Conservation (phyloP, 306 rosid species). For the Cicer arietinum region DNA sequence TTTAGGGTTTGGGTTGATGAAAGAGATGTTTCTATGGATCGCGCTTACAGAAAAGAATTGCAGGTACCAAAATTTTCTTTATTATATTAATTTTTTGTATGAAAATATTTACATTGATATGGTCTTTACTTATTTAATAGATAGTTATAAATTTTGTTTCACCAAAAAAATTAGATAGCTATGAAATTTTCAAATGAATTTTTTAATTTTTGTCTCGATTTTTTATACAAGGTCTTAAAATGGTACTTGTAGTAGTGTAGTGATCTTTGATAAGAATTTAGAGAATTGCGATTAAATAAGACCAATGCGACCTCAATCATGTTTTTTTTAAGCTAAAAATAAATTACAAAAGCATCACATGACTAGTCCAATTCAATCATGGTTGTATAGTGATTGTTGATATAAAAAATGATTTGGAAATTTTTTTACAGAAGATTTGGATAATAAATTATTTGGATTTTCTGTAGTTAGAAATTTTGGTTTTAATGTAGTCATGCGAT, state of each 20-base stretch:
- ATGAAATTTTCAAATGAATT: neutral
- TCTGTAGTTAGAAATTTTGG: neutral
- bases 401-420: no score
- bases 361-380: no score
- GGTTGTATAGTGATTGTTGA: no score
- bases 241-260: neutral
- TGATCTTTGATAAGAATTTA: neutral
- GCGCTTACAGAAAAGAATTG: conserved; percentile 68
- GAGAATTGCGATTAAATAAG: no score
- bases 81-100: no score
- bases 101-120: neutral
- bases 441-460: no score
- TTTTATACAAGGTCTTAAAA: neutral
- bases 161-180: no score
- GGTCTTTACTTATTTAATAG: neutral
- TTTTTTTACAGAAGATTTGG: no score
- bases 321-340: no score
- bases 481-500: neutral
- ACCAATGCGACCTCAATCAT: no score
- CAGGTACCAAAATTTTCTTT: conserved; percentile 9
- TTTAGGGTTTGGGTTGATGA: conserved; percentile 96
- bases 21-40: conserved; percentile 86
- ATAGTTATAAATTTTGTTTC: neutral
- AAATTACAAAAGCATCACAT: no score
- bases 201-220: neutral